Evolutionary conservation across 108 stramenopile genomes (phyloP), one percentile per base, ranked within the genome.

Genomic region (Cyclotella kingstonii): DNA sequence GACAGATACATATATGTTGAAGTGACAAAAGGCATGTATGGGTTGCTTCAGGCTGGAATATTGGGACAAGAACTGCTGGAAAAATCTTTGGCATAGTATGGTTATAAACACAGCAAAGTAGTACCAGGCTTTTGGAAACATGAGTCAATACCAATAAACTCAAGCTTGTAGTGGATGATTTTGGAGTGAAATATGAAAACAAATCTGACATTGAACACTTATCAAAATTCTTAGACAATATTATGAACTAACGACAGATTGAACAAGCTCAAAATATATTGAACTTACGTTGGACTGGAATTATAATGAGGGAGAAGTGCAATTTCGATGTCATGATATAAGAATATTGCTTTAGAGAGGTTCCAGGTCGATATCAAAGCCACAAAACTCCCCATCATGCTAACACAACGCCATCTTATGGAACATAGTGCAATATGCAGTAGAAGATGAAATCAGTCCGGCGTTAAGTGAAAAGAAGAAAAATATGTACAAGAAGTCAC

Each of bases 271-370:
- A 9, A 49, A 19, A 5, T 83, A 63, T 40, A 23, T 23, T 19
- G 75, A 76, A 30, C 14, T 79, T 14, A 68, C 42, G 15, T 19
- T 80, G 53, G 53, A 54, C 21, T 83, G 82, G 82, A 71, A 83
- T 40, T 79, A 83, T 42, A 21, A 62, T 15, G 35, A 35, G 15
- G 22, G 70, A 18, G 56, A 59, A 10, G 43, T 61, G 1, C 64
- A 75, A 36, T 73, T 2, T 70, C 73, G 12, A 82, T 82, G 63
- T 74, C 81, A 19, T 36, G 54, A 4, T 56, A 56, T 25, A 22
- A 23, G 2, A 23, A 56, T 4, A 40, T 5, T 22, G 54, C 54
- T 2, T 60, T 73, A 6, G 23, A 30, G 11, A 53, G 57, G 11
- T 80, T 83, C 56, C 39, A 71, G 50, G 78, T 77, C 31, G 14